phyloP scores from a whole-genome alignment of 1,139 yeast species.

The Pichia sorboxylosa region DNA sequence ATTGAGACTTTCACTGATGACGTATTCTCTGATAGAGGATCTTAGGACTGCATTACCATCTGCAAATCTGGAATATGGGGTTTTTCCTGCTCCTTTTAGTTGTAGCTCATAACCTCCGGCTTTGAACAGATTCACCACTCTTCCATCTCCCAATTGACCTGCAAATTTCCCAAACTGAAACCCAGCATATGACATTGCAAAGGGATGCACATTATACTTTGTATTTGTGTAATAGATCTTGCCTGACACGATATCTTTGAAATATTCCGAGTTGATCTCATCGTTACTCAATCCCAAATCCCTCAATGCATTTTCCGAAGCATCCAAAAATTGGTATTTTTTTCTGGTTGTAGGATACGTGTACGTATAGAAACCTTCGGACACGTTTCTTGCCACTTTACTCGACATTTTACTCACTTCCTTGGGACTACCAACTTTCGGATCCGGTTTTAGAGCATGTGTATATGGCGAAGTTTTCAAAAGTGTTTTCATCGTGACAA shows the following conservation, averaged over 20 bases:
- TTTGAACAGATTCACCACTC: constrained; percentile 76
- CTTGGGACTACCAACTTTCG: constrained; percentile 26
- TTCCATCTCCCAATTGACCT: constrained; percentile 93
- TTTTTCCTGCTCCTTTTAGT: constrained; percentile 81
- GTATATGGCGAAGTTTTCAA: constrained; percentile 42
- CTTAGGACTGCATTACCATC: constrained; percentile 92
- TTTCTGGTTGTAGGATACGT: constrained; percentile 53
- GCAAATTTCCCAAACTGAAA: constrained; percentile 96
- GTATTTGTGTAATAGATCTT: constrained; percentile 17
- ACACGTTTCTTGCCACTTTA: constrained; percentile 35
- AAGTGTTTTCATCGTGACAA: constrained; percentile 22
- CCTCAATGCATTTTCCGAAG: constrained; percentile 48
- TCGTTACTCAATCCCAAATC: constrained; percentile 44
- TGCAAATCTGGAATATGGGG: constrained; percentile 89
- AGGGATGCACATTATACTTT: constrained; percentile 40
- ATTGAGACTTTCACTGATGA: constrained; percentile 71
- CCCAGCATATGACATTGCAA: constrained; percentile 89
- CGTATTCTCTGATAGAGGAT: constrained; percentile 78
- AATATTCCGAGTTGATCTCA: constrained; percentile 28
- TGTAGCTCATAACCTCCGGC: constrained; percentile 56
- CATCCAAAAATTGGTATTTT: constrained; percentile 42
- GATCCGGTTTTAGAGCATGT: constrained; percentile 44
- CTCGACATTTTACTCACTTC: constrained; percentile 24
- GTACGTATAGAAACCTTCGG: constrained; percentile 60
- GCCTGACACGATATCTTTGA: constrained; percentile 54